These are phyloP conservation scores for Pterocarpus santalinus DNA, from an alignment of 306 rosid genomes.

Conservation along the genomic window DNA sequence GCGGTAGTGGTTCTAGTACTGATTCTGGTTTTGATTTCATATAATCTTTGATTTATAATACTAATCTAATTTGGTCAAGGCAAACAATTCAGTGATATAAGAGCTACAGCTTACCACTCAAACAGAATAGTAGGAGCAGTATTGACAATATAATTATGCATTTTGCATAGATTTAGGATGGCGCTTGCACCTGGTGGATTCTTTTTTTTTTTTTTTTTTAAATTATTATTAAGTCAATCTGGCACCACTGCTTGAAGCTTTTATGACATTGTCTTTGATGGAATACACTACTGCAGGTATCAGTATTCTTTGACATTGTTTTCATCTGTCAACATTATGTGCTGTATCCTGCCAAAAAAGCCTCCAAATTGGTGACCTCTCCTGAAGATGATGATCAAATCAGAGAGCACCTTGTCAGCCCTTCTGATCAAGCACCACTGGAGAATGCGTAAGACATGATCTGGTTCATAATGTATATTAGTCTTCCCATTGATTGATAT, in stretches of 20 bases:
- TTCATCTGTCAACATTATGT: constrained; percentile 61
- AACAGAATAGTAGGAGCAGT: constrained; percentile 1
- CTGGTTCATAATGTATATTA: constrained; percentile 26
- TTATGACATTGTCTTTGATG: constrained; percentile 12
- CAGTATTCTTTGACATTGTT: constrained; percentile 76
- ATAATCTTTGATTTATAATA: constrained; percentile 19
- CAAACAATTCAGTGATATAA: background rate
- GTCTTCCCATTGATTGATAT: constrained; percentile 7
- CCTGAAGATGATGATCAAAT: constrained; percentile 42
- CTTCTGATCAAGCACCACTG: constrained; percentile 46
- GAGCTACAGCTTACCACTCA: background rate
- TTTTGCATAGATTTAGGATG: constrained; percentile 7
- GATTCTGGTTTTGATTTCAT: constrained; percentile 5
- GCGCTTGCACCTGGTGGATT: background rate
- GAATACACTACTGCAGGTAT: constrained; percentile 65
- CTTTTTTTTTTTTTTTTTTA: constrained; percentile 7
- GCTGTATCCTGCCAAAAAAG: constrained; percentile 41
- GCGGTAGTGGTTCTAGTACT: constrained; percentile 8
- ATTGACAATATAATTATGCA: constrained; percentile 11
- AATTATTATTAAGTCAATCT: background rate
- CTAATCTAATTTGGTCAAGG: constrained; percentile 15
- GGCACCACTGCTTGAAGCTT: background rate
- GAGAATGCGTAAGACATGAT: constrained; percentile 50
- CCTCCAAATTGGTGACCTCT: constrained; percentile 29
- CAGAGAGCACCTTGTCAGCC: constrained; percentile 49